Percentiles rank a stretch among this genome's conserved stretches.
Evolutionary conservation across 306 rosid species (phyloP).

Genomic region (Fragaria vesca): DNA sequence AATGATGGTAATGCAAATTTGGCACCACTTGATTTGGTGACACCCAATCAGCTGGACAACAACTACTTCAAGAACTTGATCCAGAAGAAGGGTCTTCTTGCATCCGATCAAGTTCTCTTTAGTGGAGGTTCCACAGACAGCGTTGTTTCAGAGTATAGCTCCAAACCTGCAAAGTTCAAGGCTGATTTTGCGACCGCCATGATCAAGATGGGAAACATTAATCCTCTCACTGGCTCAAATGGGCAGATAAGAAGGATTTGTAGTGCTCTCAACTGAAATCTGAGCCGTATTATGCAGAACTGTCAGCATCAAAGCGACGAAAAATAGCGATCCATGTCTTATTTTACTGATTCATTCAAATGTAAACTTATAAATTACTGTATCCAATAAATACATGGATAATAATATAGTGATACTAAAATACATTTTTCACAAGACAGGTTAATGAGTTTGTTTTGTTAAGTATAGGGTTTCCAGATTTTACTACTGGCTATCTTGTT

Average conservation of each 20-base stretch:
- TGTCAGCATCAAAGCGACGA: background rate
- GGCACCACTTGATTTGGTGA: slow-evolving; percentile 54
- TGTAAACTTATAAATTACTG: background rate
- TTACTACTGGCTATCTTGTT: too few species aligned
- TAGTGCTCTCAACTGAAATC: slow-evolving; percentile 17
- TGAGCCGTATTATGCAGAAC: background rate
- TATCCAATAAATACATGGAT: background rate
- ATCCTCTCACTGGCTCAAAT: slow-evolving; percentile 20
- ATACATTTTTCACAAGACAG: too few species aligned
- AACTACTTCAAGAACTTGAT: slow-evolving; percentile 52
- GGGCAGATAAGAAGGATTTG: slow-evolving; percentile 30
- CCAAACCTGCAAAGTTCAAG: slow-evolving; percentile 5
- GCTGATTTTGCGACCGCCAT: slow-evolving; percentile 24
- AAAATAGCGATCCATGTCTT: background rate
- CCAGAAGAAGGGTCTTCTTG: slow-evolving; percentile 55
- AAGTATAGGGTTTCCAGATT: too few species aligned
- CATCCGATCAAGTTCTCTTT: slow-evolving; percentile 36
- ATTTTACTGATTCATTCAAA: background rate
- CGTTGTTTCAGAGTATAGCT: slow-evolving; percentile 24
- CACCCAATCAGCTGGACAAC: slow-evolving; percentile 55
- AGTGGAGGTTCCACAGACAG: slow-evolving; percentile 26
- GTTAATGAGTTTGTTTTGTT: too few species aligned
- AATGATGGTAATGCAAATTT: slow-evolving; percentile 26
- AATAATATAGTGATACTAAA: too few species aligned
- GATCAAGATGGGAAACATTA: slow-evolving; percentile 32